These are phyloP conservation scores for Alternaria metachromatica DNA, from an alignment of 2,329 filamentous ascomycete species.

Conservation along the genomic window DNA sequence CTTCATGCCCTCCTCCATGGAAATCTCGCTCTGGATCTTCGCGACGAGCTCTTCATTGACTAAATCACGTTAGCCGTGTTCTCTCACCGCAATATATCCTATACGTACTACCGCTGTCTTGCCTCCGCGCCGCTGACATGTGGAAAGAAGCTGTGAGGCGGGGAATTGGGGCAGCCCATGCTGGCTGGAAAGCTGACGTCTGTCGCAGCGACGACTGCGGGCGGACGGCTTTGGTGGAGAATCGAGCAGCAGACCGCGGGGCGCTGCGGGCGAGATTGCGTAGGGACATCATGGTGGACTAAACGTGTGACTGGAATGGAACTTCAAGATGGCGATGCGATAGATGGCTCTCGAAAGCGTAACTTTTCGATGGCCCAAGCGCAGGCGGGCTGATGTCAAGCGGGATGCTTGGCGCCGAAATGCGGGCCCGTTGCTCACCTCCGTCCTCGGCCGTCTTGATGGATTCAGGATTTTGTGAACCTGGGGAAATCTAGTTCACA, in stretches of 20 bases:
- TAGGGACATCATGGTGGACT: conserved; percentile 53
- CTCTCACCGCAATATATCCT: not conserved
- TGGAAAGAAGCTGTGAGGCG: conserved; percentile 52
- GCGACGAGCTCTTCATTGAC: conserved; percentile 78
- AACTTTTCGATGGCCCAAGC: conserved; percentile 33
- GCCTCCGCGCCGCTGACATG: conserved; percentile 48
- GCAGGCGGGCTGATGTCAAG: conserved; percentile 24
- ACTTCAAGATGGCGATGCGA: conserved; percentile 8
- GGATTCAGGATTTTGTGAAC: not conserved
- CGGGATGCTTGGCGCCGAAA: conserved; percentile 15
- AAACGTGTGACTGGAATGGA: not conserved
- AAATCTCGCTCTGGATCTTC: conserved; percentile 70
- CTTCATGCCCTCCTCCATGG: conserved; percentile 79
- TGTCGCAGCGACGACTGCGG: conserved; percentile 47
- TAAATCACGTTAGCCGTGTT: conserved; percentile 23
- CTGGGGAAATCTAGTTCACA: not conserved
- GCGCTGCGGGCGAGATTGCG: conserved; percentile 54
- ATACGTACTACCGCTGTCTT: conserved; percentile 39
- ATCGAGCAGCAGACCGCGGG: conserved; percentile 52
- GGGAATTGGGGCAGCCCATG: conserved; percentile 40
- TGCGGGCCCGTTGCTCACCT: conserved; percentile 13
- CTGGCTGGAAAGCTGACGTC: conserved; percentile 40
- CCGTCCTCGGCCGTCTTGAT: not conserved
- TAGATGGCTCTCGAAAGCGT: conserved; percentile 13
- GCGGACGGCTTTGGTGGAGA: conserved; percentile 49